These are phyloP conservation scores for Amoebophrya sp. DNA, from an alignment of 169 alveolate genomes.

Conservation along the genomic window DNA sequence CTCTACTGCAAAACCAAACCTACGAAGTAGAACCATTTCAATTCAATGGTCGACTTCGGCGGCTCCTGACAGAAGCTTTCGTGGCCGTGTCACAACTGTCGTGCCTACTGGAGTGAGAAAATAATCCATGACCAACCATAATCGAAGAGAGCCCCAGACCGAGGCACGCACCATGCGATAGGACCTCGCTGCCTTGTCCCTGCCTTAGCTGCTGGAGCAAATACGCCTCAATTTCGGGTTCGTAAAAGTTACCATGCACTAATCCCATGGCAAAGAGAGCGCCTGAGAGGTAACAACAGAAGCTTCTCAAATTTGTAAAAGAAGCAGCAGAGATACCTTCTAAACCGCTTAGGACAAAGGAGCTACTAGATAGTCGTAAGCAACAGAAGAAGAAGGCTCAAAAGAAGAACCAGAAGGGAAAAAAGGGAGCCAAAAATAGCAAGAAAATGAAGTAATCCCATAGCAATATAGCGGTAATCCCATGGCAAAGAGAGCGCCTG, in stretches of 20 bases:
- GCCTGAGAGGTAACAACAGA: conserved; percentile 66
- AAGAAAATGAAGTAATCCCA: background rate
- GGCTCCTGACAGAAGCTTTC: too few relatives aligned
- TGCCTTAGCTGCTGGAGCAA: conserved; percentile 66
- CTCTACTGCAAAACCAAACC: too few relatives aligned
- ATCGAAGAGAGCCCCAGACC: conserved; percentile 91
- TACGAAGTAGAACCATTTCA: too few relatives aligned
- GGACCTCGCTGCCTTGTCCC: conserved; percentile 63
- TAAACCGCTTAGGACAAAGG: background rate
- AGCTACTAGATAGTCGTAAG: background rate
- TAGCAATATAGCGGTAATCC: too few relatives aligned
- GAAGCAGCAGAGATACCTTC: background rate
- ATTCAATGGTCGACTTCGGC: too few relatives aligned
- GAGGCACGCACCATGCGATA: conserved; percentile 93
- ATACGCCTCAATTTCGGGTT: conserved; percentile 61
- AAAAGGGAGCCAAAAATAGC: background rate
- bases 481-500: too few relatives aligned
- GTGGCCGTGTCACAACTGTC: too few relatives aligned
- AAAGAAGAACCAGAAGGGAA: background rate
- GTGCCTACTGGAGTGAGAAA: too few relatives aligned
- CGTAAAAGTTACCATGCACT: conserved; percentile 80
- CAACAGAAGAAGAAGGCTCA: background rate
- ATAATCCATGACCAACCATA: too few relatives aligned
- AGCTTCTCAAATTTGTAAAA: background rate
- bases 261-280: conserved; percentile 93